These are phyloP conservation scores for Cenchrus americanus DNA, from an alignment of 176 grass and related monocot genomes.

Conservation along the genomic window DNA sequence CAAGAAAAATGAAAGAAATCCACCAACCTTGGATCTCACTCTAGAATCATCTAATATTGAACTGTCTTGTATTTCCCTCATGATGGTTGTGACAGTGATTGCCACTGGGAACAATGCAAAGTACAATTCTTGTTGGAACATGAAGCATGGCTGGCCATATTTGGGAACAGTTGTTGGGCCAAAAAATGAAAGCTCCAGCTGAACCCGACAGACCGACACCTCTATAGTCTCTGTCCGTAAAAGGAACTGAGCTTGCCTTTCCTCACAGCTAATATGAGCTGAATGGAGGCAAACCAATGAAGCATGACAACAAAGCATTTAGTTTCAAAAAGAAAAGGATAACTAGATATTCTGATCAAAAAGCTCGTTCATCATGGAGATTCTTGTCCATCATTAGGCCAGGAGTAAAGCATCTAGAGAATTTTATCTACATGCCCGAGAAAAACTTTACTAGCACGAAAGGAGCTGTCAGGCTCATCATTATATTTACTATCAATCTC, in stretches of 20 bases:
- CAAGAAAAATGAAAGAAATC: too few relatives aligned
- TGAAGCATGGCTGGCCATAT: conserved; percentile 23
- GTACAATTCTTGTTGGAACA: conserved; percentile 23
- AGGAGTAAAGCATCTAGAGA: conserved; percentile 2
- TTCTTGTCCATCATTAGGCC: conserved; percentile 26
- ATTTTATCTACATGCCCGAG: conserved; percentile 20
- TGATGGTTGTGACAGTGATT: background rate
- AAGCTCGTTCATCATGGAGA: conserved; percentile 41
- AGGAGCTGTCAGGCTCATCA: conserved; percentile 28
- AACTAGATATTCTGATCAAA: conserved; percentile 12
- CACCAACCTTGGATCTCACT: too few relatives aligned
- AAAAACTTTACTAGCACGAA: conserved; percentile 19
- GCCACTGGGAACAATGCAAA: background rate
- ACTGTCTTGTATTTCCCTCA: too few relatives aligned
- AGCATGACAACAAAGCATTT: conserved; percentile 26
- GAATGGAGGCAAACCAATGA: conserved; percentile 28
- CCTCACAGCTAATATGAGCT: conserved; percentile 49
- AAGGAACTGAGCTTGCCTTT: conserved; percentile 18
- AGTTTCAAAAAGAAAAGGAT: conserved; percentile 1
- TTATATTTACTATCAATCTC: conserved; percentile 31
- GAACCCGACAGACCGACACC: conserved; percentile 22
- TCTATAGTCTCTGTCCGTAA: background rate
- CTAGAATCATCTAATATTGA: too few relatives aligned
- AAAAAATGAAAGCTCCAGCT: conserved; percentile 25
- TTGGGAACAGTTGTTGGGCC: background rate